Evolutionary conservation across 805 yeast species (phyloP).

Genomic region (Kodamaea sagamina): DNA sequence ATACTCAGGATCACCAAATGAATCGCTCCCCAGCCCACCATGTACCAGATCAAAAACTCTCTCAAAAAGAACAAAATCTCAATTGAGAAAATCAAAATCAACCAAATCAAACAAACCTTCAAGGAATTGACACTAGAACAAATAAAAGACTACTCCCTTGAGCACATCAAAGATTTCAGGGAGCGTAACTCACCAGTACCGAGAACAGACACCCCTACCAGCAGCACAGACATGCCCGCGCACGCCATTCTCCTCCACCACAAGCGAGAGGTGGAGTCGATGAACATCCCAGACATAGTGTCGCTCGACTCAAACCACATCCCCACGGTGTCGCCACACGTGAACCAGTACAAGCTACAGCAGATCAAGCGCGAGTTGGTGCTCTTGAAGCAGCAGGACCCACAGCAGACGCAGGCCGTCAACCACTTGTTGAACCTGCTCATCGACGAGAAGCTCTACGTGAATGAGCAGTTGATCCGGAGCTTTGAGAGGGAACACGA

Average conservation of each 20-base stretch:
- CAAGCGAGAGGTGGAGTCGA: conserved; percentile 1
- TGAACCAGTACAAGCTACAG: conserved; percentile 23
- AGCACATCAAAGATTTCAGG: no score
- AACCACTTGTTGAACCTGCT: conserved; percentile 18
- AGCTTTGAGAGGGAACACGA: conserved; percentile 10
- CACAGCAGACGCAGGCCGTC: conserved; percentile 15
- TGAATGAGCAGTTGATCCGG: conserved; percentile 20
- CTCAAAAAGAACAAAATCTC: no score
- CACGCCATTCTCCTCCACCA: conserved; percentile 4
- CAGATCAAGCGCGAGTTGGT: conserved; percentile 20
- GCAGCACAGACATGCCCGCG: not conserved
- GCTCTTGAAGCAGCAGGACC: conserved; percentile 14
- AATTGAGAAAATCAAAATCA: no score
- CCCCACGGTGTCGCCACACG: conserved; percentile 22
- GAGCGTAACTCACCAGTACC: no score
- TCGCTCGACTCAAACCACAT: conserved; percentile 6
- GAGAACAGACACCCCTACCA: not conserved
- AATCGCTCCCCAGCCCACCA: no score
- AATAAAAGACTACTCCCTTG: no score
- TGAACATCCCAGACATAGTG: conserved; percentile 12
- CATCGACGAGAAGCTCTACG: conserved; percentile 25
- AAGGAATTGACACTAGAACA: no score
- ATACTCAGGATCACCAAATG: no score
- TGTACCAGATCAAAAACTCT: no score
- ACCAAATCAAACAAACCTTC: no score